phyloP scores from a whole-genome alignment of 2,329 filamentous ascomycete genomes.

The Verticillium nonalfalfae region DNA sequence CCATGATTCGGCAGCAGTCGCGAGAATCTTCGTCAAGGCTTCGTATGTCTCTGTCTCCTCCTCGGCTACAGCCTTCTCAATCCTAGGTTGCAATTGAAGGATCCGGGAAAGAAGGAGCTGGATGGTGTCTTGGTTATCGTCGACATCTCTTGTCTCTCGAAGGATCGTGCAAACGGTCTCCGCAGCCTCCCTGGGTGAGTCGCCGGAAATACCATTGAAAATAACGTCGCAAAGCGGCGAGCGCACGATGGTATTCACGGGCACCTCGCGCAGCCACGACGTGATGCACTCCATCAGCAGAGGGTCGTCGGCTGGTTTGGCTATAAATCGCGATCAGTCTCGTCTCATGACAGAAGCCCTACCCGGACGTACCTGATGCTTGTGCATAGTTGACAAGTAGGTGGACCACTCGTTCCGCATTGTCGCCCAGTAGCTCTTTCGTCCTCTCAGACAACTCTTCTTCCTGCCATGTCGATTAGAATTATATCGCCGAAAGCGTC shows the following conservation, averaged over 20 bases:
- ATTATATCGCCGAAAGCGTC: slow-evolving; percentile 28
- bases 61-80: slow-evolving; percentile 66
- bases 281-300: slow-evolving; percentile 92
- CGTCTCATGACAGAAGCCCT: not conserved
- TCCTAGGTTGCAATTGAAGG: slow-evolving; percentile 68
- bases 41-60: slow-evolving; percentile 85
- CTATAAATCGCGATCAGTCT: slow-evolving; percentile 33
- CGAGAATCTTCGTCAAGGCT: slow-evolving; percentile 81
- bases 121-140: slow-evolving; percentile 80
- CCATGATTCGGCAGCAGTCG: slow-evolving; percentile 92
- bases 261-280: slow-evolving; percentile 93
- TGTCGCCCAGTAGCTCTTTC: slow-evolving; percentile 82
- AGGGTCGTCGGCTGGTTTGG: slow-evolving; percentile 74
- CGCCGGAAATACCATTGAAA: slow-evolving; percentile 68
- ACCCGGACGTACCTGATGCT: slow-evolving; percentile 65
- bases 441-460: slow-evolving; percentile 86
- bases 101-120: slow-evolving; percentile 77
- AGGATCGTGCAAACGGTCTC: slow-evolving; percentile 92
- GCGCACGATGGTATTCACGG: slow-evolving; percentile 73
- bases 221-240: slow-evolving; percentile 80
- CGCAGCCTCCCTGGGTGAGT: slow-evolving; percentile 75
- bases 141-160: slow-evolving; percentile 86
- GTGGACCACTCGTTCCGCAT: slow-evolving; percentile 79
- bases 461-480: slow-evolving; percentile 66
- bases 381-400: slow-evolving; percentile 87